phyloP scores from a whole-genome alignment of 768 basidiomycete genomes.

The Boletus vinaceobasis region DNA sequence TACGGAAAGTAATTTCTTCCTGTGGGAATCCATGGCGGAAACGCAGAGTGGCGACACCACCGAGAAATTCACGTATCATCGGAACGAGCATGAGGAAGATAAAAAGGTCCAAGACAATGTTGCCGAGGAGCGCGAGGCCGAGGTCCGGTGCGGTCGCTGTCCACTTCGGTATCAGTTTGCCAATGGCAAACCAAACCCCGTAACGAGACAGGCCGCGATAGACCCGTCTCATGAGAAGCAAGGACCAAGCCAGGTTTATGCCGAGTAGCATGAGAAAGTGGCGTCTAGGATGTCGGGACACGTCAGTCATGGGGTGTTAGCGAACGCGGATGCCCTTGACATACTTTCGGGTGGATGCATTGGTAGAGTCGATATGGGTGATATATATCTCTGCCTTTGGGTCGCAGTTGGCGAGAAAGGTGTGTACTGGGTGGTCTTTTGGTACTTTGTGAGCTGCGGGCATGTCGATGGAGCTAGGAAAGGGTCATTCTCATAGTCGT shows the following conservation, averaged over 20 bases:
- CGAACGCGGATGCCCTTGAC: background rate
- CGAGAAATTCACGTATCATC: conserved; percentile 22
- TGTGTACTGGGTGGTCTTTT: conserved; percentile 22
- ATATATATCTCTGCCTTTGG: conserved; percentile 27
- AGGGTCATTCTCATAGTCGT: conserved; percentile 1
- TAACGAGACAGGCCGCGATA: conserved; percentile 26
- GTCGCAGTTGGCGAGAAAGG: conserved; percentile 19
- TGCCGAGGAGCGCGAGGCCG: conserved; percentile 20
- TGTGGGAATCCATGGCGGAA: conserved; percentile 27
- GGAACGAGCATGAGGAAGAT: conserved; percentile 26
- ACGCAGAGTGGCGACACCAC: conserved; percentile 19
- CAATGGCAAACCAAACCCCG: conserved; percentile 25
- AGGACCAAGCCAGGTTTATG: conserved; percentile 25
- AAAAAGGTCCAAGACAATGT: conserved; percentile 24
- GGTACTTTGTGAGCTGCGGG: conserved; percentile 24
- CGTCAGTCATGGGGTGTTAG: conserved; percentile 3
- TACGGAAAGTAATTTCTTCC: conserved; percentile 30
- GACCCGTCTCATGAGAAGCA: conserved; percentile 22
- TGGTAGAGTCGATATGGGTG: conserved; percentile 26
- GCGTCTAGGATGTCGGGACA: conserved; percentile 10
- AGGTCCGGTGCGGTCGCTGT: conserved; percentile 14
- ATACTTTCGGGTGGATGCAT: conserved; percentile 23
- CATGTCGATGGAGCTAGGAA: conserved; percentile 17
- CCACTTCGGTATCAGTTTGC: conserved; percentile 18
- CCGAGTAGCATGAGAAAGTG: conserved; percentile 27